Evolutionary conservation across 2,329 filamentous ascomycete genomes (phyloP), one percentile per base, ranked within the genome.

Genomic region (Ramichloridium luteum): DNA sequence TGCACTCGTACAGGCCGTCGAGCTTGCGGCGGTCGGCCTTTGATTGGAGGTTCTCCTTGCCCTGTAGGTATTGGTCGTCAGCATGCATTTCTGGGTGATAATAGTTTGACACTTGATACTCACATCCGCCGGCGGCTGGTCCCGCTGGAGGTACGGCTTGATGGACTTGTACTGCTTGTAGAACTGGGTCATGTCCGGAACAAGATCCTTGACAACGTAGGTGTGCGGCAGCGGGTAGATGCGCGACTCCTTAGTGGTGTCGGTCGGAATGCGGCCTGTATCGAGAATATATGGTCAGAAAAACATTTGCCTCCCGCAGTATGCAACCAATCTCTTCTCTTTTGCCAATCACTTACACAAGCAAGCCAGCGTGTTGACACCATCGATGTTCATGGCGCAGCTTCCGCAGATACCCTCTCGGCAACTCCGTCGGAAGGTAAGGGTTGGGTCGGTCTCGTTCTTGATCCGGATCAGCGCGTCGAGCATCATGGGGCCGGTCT

Each of bases 81-180:
- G 30, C 2, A 31, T 13, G 10, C 3, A 25, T 17, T 6, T 12
- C 6, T 25, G 28, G n/a, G 20, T 13, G n/a, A n/a, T n/a, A n/a
- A n/a, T n/a, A n/a, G n/a, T 16, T 6, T 13, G 13, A 15, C 10
- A 11, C 9, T 20, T 14, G 12, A 11, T 13, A 69, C 80, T 58
- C 72, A 92, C 83, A 56, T 94, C 82, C 47, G 77, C 74, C 26
- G 83, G 67, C 34, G 82, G 79, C 16, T 83, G 90, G 43, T 86
- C 79, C 54, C 85, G 76, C 68, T 96, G 90, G 32, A 98, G 77
- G 61, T 93, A 98, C 26, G 90, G 90, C 77, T 96, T 93, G 66
- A 98, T 94, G 11, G 86, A 94, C 67, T 94, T 93, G 75, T 98
- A 98, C 71, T 98, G 90, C 74, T 96, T 96, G 76, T 98, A 98